These are phyloP conservation scores for Dendryphion nanum DNA, from an alignment of 2,329 filamentous ascomycete genomes.

Conservation along the genomic window DNA sequence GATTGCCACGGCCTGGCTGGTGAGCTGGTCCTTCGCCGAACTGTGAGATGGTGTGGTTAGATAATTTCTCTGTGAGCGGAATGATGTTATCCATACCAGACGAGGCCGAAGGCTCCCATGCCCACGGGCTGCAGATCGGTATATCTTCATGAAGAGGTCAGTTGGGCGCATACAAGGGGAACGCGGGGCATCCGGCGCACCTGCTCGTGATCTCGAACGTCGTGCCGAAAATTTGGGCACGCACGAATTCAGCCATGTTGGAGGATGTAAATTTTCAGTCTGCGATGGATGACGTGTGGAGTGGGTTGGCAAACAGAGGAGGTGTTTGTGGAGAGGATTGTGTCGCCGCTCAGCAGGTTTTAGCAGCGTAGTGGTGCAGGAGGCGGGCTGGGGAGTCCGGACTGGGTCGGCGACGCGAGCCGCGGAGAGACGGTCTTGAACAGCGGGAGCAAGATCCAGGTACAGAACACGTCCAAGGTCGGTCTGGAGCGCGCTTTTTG, in stretches of 20 bases:
- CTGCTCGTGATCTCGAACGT: constrained; percentile 99
- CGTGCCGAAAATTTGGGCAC: constrained; percentile 98
- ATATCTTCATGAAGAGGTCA: constrained; percentile 62
- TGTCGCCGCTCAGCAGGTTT: neutral
- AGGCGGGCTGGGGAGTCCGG: neutral
- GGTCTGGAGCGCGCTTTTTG: no score
- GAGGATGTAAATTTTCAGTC: constrained; percentile 9
- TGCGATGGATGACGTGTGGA: neutral
- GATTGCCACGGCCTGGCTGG: constrained; percentile 91
- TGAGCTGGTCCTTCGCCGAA: constrained; percentile 97
- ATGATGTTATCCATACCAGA: constrained; percentile 67
- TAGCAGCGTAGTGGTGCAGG: neutral
- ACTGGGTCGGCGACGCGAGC: neutral
- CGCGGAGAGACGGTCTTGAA: no score
- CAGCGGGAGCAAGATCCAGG: no score
- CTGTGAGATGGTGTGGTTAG: constrained; percentile 51
- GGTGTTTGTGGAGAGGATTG: neutral
- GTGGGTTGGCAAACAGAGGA: neutral
- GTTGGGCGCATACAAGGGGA: constrained; percentile 11
- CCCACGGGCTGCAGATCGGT: constrained; percentile 97
- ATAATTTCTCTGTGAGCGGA: neutral
- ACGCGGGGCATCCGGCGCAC: constrained; percentile 52
- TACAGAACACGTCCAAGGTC: no score
- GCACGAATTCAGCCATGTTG: constrained; percentile 95
- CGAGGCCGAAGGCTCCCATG: constrained; percentile 97